Percentiles rank a stretch among this genome's conserved stretches.
These are phyloP conservation scores for Martiniozyma asiatica DNA, from an alignment of 1,139 yeast species.

Conservation along the genomic window DNA sequence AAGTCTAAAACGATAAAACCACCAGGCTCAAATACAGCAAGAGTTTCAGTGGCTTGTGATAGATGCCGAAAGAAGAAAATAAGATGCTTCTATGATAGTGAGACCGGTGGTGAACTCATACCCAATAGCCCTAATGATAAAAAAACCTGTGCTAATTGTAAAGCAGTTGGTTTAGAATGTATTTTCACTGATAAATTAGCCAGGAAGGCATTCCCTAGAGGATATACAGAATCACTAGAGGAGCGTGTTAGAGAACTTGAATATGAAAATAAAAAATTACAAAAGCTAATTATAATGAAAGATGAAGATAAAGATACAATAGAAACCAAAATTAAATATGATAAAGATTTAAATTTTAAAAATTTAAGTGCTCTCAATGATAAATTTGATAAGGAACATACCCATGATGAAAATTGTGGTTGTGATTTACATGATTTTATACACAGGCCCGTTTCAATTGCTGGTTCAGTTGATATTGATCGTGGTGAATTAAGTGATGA, in stretches of 20 bases:
- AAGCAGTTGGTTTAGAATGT: constrained; percentile 51
- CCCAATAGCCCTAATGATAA: too few species aligned
- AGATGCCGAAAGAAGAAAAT: constrained; percentile 75
- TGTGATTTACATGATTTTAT: constrained; percentile 45
- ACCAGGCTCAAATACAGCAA: constrained; percentile 43
- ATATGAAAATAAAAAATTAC: constrained; percentile 36
- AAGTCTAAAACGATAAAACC: constrained; percentile 44
- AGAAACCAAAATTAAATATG: background rate
- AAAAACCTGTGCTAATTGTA: constrained; percentile 46
- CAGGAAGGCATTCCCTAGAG: constrained; percentile 63
- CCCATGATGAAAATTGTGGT: constrained; percentile 42
- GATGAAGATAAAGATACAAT: constrained; percentile 17
- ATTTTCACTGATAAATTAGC: constrained; percentile 63
- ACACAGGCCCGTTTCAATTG: constrained; percentile 52
- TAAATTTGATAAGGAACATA: constrained; percentile 15
- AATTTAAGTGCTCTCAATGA: constrained; percentile 17
- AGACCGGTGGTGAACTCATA: too few species aligned
- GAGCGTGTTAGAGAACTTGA: constrained; percentile 48
- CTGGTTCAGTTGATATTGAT: constrained; percentile 41
- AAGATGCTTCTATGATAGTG: constrained; percentile 50
- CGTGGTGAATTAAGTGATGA: constrained; percentile 38
- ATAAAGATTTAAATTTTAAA: constrained; percentile 13
- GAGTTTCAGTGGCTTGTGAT: constrained; percentile 82
- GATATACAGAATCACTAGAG: constrained; percentile 66
- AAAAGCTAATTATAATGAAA: constrained; percentile 51